Percentiles rank a stretch among this genome's conserved stretches.
Conservation (phyloP, 805 yeast species). For the Hanseniaspora lindneri region DNA sequence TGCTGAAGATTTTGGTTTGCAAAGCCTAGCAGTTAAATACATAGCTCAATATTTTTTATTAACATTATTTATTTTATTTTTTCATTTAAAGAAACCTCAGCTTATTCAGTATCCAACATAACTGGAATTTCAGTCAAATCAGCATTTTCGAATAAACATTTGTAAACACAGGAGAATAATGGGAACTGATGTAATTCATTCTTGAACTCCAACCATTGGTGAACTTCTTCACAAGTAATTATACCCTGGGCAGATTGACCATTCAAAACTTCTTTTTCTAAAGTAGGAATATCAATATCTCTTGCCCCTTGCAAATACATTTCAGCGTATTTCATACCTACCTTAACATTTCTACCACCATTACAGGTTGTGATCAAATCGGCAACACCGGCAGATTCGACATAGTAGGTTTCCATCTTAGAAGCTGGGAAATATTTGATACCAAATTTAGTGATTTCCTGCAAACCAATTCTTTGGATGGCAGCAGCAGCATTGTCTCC, state of each 20-base stretch:
- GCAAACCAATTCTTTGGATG: slow-evolving; percentile 86
- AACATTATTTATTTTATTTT: no score
- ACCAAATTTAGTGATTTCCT: slow-evolving; percentile 82
- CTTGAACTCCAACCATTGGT: slow-evolving; percentile 52
- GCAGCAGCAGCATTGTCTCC: slow-evolving; percentile 98
- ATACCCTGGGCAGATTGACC: slow-evolving; percentile 98
- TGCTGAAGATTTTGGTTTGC: no score
- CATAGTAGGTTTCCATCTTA: slow-evolving; percentile 68
- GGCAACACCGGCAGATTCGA: slow-evolving; percentile 95
- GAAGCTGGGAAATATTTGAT: slow-evolving; percentile 67
- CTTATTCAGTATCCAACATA: slow-evolving; percentile 37
- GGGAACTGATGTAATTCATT: slow-evolving; percentile 60
- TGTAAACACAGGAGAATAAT: slow-evolving; percentile 52
- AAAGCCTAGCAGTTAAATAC: no score
- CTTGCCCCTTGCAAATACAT: slow-evolving; percentile 27
- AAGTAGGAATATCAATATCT: slow-evolving; percentile 49
- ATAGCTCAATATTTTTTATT: no score
- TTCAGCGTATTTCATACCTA: slow-evolving; percentile 75
- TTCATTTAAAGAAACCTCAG: not conserved
- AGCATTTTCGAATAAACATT: slow-evolving; percentile 64
- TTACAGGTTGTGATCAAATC: slow-evolving; percentile 95
- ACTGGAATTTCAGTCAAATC: slow-evolving; percentile 66
- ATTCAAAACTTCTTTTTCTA: slow-evolving; percentile 75
- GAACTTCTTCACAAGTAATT: slow-evolving; percentile 80
- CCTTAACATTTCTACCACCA: slow-evolving; percentile 93